Evolutionary conservation across 192 early-diverging fungal genomes (phyloP).

Genomic region (Linnemannia elongata): DNA sequence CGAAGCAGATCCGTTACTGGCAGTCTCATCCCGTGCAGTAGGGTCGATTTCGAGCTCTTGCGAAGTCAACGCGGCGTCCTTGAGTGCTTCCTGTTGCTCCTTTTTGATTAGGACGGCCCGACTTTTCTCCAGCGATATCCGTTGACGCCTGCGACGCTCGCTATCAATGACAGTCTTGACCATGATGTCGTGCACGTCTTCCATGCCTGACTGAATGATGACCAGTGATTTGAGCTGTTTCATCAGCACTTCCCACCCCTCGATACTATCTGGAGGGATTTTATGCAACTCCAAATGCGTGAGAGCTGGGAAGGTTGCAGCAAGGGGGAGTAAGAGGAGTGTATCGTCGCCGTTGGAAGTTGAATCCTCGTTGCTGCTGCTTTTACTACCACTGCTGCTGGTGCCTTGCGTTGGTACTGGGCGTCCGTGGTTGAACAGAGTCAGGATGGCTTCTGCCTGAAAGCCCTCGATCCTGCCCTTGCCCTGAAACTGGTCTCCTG

Average conservation of each 20-base stretch:
- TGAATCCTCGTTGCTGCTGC: not conserved
- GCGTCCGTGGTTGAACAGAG: conserved; percentile 33
- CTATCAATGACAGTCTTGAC: conserved; percentile 53
- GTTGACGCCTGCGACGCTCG: conserved; percentile 41
- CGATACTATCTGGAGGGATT: conserved; percentile 58
- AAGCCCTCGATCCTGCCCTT: conserved; percentile 52
- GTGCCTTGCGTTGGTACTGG: not conserved
- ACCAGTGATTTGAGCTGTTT: conserved; percentile 57
- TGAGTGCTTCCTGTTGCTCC: conserved; percentile 51
- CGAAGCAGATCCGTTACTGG: not conserved
- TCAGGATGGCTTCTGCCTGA: conserved; percentile 31
- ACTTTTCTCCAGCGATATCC: conserved; percentile 20
- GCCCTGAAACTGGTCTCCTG: conserved; percentile 28
- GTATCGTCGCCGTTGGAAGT: not conserved
- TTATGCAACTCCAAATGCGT: conserved; percentile 64
- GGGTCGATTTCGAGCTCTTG: conserved; percentile 5
- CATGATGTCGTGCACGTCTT: conserved; percentile 63
- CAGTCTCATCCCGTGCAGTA: not conserved
- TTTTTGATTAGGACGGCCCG: conserved; percentile 34
- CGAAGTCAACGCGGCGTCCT: conserved; percentile 28
- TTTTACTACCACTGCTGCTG: not conserved
- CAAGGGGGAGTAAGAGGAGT: conserved; percentile 43
- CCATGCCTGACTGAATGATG: conserved; percentile 57
- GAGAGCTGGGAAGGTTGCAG: conserved; percentile 53
- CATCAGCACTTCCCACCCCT: conserved; percentile 63